These are phyloP conservation scores for Penicillium tannophilum DNA, from an alignment of 495 filamentous ascomycete species.

Conservation along the genomic window DNA sequence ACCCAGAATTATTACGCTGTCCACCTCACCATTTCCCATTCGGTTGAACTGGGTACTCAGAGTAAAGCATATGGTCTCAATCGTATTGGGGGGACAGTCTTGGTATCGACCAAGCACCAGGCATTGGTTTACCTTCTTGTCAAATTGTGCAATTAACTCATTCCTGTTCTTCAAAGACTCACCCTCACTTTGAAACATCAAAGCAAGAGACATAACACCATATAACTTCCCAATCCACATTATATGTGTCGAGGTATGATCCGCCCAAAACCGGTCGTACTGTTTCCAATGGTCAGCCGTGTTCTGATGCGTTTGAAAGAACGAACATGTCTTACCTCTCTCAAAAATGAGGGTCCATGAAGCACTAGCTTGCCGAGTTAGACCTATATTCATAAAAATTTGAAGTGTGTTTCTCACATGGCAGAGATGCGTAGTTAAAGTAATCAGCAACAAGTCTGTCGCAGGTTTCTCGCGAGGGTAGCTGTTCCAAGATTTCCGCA, in stretches of 20 bases:
- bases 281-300: constrained; percentile 7
- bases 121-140: constrained; percentile 38
- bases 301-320: neutral
- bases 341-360: constrained; percentile 22
- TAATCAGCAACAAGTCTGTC: constrained; percentile 22
- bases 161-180: constrained; percentile 1
- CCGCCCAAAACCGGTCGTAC: constrained; percentile 37
- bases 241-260: constrained; percentile 20
- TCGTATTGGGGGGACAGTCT: constrained; percentile 38
- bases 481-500: constrained; percentile 16
- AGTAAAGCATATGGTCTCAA: constrained; percentile 42
- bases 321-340: constrained; percentile 12
- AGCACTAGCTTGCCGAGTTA: constrained; percentile 11
- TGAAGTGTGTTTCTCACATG: constrained; percentile 3
- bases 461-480: constrained; percentile 12
- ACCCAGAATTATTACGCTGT: constrained; percentile 40
- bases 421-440: constrained; percentile 10
- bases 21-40: constrained; percentile 34
- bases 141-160: constrained; percentile 20
- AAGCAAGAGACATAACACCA: constrained; percentile 27
- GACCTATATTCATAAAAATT: neutral
- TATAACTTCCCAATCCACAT: constrained; percentile 39
- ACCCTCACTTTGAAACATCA: constrained; percentile 13
- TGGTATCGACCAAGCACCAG: constrained; percentile 43
- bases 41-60: constrained; percentile 39